A percentile compares a stretch with the other conserved stretches of the same genome.
Conservation (phyloP, 768 basidiomycete genomes). For the Mycena galericulata region DNA sequence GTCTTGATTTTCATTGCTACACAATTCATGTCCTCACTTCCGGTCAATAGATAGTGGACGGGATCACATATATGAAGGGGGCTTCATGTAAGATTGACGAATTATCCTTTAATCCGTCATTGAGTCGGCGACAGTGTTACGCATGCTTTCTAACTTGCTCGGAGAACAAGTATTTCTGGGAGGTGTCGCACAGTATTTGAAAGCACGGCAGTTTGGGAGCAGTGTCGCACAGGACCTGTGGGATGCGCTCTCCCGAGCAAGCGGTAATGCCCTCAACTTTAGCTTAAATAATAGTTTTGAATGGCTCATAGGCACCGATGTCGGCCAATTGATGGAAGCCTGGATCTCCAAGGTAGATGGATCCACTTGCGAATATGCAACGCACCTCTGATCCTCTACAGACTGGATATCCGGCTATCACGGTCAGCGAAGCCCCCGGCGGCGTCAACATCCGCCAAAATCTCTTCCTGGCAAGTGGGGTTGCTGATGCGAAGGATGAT, state of each 20-base stretch:
- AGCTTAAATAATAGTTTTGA: not conserved
- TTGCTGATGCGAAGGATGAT: conserved; percentile 72
- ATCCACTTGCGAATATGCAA: conserved; percentile 49
- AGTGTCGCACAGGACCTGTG: conserved; percentile 73
- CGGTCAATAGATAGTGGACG: conserved; percentile 7
- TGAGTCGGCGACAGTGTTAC: conserved; percentile 60
- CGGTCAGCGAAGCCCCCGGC: conserved; percentile 66
- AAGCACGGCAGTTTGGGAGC: conserved; percentile 72
- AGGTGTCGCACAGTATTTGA: conserved; percentile 77
- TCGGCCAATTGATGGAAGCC: conserved; percentile 1
- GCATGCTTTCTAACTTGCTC: conserved; percentile 74
- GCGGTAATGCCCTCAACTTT: conserved; percentile 36
- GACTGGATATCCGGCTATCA: conserved; percentile 79
- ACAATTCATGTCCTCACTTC: not conserved
- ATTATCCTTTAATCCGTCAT: not conserved
- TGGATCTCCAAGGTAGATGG: conserved; percentile 12
- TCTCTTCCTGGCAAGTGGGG: conserved; percentile 77
- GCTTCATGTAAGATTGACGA: not conserved
- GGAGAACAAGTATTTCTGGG: conserved; percentile 74
- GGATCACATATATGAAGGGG: conserved; percentile 14
- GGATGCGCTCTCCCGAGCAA: conserved; percentile 70
- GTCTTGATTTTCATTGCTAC: conserved; percentile 36
- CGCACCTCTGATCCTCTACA: conserved; percentile 66
- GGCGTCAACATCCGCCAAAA: conserved; percentile 75
- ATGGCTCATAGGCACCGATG: conserved; percentile 5